Evolutionary conservation across 2,329 filamentous ascomycete species (phyloP).

Genomic region (Pezicula neosporulosa): DNA sequence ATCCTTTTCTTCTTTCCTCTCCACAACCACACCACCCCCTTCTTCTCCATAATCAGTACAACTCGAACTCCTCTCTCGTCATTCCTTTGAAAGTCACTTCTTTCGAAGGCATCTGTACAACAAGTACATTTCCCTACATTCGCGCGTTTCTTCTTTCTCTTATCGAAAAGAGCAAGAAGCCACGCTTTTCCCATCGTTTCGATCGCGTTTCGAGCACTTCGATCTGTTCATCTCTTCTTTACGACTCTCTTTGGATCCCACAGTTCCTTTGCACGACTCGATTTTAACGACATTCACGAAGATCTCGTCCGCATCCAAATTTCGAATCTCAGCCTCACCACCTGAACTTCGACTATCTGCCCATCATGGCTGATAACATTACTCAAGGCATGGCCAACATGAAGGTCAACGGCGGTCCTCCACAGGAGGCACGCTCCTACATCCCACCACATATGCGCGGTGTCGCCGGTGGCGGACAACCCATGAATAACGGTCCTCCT

Average conservation of each 20-base stretch:
- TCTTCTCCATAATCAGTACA: slow-evolving; percentile 7
- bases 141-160: neutral
- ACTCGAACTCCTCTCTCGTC: slow-evolving; percentile 17
- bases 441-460: slow-evolving; percentile 81
- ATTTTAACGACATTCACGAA: neutral
- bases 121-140: neutral
- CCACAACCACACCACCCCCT: slow-evolving; percentile 10
- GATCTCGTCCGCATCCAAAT: neutral
- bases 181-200: slow-evolving; percentile 24
- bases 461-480: slow-evolving; percentile 38
- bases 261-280: slow-evolving; percentile 19
- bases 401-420: slow-evolving; percentile 49
- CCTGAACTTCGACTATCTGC: slow-evolving; percentile 13
- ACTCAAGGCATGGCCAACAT: slow-evolving; percentile 67
- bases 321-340: slow-evolving; percentile 8
- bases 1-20: slow-evolving; percentile 19
- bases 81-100: slow-evolving; percentile 42
- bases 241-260: slow-evolving; percentile 20
- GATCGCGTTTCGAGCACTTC: slow-evolving; percentile 25
- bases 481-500: slow-evolving; percentile 15
- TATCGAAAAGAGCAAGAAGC: slow-evolving; percentile 10
- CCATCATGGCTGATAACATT: slow-evolving; percentile 77
- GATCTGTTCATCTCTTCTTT: slow-evolving; percentile 17
- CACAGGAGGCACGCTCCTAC: slow-evolving; percentile 61
- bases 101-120: slow-evolving; percentile 35